Evolutionary conservation across 805 yeast species (phyloP).

Genomic region (Metschnikowia similis): DNA sequence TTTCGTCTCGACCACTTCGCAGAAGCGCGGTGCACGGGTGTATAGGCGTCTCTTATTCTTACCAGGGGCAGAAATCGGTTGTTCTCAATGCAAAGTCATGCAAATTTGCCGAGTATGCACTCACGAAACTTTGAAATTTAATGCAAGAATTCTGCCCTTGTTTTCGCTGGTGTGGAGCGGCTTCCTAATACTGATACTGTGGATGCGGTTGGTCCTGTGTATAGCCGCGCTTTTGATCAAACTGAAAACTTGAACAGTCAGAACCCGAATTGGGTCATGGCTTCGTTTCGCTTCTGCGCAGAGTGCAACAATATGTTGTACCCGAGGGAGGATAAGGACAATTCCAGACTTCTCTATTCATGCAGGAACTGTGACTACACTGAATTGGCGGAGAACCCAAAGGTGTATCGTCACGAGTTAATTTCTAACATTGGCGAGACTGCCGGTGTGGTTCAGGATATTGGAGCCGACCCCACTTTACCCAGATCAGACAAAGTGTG

Average conservation of each 20-base stretch:
- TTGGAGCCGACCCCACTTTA: slow-evolving; percentile 95
- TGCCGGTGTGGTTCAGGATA: slow-evolving; percentile 94
- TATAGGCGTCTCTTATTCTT: not conserved
- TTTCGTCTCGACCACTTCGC: slow-evolving; percentile 5
- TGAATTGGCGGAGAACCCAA: slow-evolving; percentile 82
- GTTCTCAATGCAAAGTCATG: too few relatives aligned
- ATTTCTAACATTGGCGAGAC: slow-evolving; percentile 90
- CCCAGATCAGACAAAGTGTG: slow-evolving; percentile 94
- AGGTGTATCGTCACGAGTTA: slow-evolving; percentile 89
- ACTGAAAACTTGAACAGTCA: not conserved
- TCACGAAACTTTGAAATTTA: too few relatives aligned
- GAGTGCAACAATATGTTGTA: slow-evolving; percentile 98
- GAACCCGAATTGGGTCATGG: slow-evolving; percentile 43
- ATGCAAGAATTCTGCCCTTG: not conserved
- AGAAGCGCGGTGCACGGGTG: slow-evolving; percentile 3
- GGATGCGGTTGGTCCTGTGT: slow-evolving; percentile 3
- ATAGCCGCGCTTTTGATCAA: slow-evolving; percentile 1
- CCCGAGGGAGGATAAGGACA: slow-evolving; percentile 89
- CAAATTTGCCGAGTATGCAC: too few relatives aligned
- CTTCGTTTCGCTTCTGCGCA: slow-evolving; percentile 92
- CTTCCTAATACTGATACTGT: not conserved
- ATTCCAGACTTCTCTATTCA: slow-evolving; percentile 72
- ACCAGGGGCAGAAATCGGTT: not conserved
- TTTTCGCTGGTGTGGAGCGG: not conserved
- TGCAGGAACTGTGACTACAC: slow-evolving; percentile 94